These are phyloP conservation scores for Cryptococcus floricola DNA, from an alignment of 1,284 basidiomycete genomes.

Conservation along the genomic window DNA sequence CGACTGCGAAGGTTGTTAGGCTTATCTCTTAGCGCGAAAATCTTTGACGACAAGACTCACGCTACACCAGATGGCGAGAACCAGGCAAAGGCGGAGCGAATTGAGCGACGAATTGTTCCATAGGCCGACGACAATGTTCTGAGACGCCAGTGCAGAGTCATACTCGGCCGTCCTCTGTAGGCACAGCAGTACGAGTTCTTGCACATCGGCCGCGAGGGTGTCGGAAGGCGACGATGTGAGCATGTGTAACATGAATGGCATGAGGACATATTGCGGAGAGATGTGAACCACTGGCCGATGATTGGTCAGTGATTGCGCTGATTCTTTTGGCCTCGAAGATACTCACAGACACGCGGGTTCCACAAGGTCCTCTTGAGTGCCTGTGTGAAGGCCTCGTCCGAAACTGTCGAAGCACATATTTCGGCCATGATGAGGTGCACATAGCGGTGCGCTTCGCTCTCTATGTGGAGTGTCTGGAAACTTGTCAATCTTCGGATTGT, in stretches of 20 bases:
- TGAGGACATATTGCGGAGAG: conserved; percentile 18
- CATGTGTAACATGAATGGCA: conserved; percentile 22
- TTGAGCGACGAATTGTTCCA: conserved; percentile 9
- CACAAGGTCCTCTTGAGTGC: conserved; percentile 15
- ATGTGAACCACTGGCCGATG: conserved; percentile 15
- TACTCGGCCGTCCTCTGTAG: neutral
- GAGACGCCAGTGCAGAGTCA: neutral
- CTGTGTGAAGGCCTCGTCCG: conserved; percentile 6
- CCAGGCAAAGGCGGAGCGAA: conserved; percentile 8
- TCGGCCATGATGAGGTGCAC: conserved; percentile 30
- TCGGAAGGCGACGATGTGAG: conserved; percentile 1
- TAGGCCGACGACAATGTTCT: neutral
- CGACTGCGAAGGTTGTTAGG: neutral
- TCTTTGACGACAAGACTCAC: conserved; percentile 9
- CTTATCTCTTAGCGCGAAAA: neutral
- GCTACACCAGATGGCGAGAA: conserved; percentile 13
- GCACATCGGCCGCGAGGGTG: neutral
- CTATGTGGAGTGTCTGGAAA: conserved; percentile 36
- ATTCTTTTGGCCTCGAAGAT: neutral
- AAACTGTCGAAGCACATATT: conserved; percentile 13
- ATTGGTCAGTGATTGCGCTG: neutral
- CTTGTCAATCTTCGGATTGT: conserved; percentile 18
- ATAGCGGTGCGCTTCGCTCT: conserved; percentile 31
- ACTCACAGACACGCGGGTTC: conserved; percentile 23
- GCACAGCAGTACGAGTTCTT: neutral